Conservation (phyloP, 192 early-diverging fungal genomes). For the Dissophora globulifera region DNA sequence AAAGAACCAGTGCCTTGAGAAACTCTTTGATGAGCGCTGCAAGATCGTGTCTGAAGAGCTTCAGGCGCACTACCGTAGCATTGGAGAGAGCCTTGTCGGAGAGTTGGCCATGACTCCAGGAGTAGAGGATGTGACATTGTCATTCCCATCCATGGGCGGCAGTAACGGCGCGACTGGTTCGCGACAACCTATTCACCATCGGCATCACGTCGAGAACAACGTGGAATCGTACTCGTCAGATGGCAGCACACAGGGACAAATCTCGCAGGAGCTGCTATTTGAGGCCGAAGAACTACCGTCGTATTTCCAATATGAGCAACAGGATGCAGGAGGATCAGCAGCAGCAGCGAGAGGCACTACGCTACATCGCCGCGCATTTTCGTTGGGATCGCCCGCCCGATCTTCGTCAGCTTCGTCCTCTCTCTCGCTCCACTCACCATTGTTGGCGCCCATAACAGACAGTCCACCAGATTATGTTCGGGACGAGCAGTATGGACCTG, state of each 20-base stretch:
- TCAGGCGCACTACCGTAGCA: slow-evolving; percentile 42
- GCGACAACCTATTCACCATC: slow-evolving; percentile 2
- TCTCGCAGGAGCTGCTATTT: slow-evolving; percentile 31
- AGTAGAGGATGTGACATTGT: not conserved
- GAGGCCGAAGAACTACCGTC: slow-evolving; percentile 40
- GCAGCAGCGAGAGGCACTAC: not conserved
- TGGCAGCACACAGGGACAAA: slow-evolving; percentile 5
- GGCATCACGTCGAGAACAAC: slow-evolving; percentile 36
- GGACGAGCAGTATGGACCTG: slow-evolving; percentile 9
- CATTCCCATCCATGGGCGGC: not conserved
- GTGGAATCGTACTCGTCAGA: slow-evolving; percentile 22
- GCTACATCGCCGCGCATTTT: slow-evolving; percentile 29
- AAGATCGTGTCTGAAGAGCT: slow-evolving; percentile 40
- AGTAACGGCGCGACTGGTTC: not conserved
- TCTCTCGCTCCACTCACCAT: slow-evolving; percentile 28
- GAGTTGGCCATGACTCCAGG: not conserved
- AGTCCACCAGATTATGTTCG: slow-evolving; percentile 50
- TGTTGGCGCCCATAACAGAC: not conserved
- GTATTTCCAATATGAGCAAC: slow-evolving; percentile 43
- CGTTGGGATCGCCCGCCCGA: slow-evolving; percentile 34
- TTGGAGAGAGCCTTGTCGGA: slow-evolving; percentile 31
- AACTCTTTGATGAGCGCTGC: slow-evolving; percentile 46
- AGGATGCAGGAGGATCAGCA: slow-evolving; percentile 1
- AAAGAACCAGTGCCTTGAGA: slow-evolving; percentile 29
- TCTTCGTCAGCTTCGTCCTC: slow-evolving; percentile 48